Evolutionary conservation across 2,329 filamentous ascomycete genomes (phyloP), one percentile per base, ranked within the genome.

Genomic region (Diaporthe longicolla): DNA sequence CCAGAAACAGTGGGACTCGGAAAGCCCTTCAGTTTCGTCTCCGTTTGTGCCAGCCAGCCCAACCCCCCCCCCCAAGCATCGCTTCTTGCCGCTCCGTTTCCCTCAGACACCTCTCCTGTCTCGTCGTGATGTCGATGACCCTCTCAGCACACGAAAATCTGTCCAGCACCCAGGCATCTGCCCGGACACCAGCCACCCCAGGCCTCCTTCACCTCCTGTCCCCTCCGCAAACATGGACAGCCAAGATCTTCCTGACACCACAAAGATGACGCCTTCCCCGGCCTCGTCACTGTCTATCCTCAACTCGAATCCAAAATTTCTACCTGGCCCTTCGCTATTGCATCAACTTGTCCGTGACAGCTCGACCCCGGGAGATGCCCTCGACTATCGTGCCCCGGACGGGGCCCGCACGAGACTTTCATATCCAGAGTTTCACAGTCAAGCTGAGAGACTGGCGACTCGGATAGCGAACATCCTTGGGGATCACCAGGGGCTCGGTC

Each of bases 301-400:
- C 75, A 89, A 89, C 78, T 81, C 86, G 13, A 78, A 79, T 35
- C 83, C 87, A 15, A 74, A 73, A 19, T 81, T 78, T 72, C 77
- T 88, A 8, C 77, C 82, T 1, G 88, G 88, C 1, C 86, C 88
- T 29, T 72, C 74, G 15, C 81, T 89, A 59, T 81, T 90, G 50
- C 87, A 90, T 81, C 82, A 93, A 13, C 87, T 97, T 10, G 89
- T 97, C 65, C 79, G 79, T 72, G 77, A 81, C 35, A 78, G 83
- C 26, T 74, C 78, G 48, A 75, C 81, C n/a, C 75, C 79, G 32
- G 78, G 82, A 59, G 78, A 82, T 54, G 93, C 93, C 10, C 87
- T 95, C 75, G 92, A 95, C 73, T 93, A 91, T 79, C 85, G 90
- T 40, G 83, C 85, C 73, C 77, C 84, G 58, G 84, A 89, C 76